Evolutionary conservation across 495 filamentous ascomycete species (phyloP).

Genomic region (Tuber brumale): DNA sequence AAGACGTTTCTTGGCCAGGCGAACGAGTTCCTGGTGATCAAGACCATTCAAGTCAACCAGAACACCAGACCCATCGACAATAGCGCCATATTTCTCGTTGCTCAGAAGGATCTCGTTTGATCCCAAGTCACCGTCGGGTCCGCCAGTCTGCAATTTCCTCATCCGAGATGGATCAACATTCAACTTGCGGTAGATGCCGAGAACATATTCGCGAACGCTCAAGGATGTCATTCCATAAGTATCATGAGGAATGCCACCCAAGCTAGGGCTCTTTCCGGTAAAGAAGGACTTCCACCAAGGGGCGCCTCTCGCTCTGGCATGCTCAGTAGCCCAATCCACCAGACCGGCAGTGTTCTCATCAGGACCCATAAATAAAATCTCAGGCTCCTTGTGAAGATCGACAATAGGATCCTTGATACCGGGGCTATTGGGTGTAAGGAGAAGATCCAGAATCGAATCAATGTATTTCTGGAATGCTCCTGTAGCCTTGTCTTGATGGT

Average conservation of each 20-base stretch:
- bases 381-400: constrained; percentile 84
- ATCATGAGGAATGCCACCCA: constrained; percentile 96
- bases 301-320: constrained; percentile 78
- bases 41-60: constrained; percentile 88
- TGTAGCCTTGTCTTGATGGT: constrained; percentile 82
- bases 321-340: constrained; percentile 95
- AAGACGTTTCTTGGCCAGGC: constrained; percentile 74
- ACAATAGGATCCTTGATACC: constrained; percentile 99
- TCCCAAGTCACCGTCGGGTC: constrained; percentile 91
- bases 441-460: constrained; percentile 90
- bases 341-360: constrained; percentile 98
- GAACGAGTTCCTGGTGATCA: constrained; percentile 71
- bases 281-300: constrained; percentile 99
- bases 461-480: constrained; percentile 99
- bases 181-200: constrained; percentile 93
- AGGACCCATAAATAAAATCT: constrained; percentile 96
- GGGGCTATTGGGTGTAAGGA: constrained; percentile 79
- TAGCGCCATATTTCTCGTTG: constrained; percentile 86
- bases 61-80: constrained; percentile 89
- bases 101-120: constrained; percentile 95
- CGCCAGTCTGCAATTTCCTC: constrained; percentile 92
- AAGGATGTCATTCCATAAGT: constrained; percentile 95
- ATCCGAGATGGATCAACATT: constrained; percentile 75
- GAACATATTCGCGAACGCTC: constrained; percentile 89
- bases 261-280: constrained; percentile 91